Evolutionary conservation across 441 rosid species (phyloP), one percentile per base, ranked within the genome.

Genomic region (Raphanus hybrid): DNA sequence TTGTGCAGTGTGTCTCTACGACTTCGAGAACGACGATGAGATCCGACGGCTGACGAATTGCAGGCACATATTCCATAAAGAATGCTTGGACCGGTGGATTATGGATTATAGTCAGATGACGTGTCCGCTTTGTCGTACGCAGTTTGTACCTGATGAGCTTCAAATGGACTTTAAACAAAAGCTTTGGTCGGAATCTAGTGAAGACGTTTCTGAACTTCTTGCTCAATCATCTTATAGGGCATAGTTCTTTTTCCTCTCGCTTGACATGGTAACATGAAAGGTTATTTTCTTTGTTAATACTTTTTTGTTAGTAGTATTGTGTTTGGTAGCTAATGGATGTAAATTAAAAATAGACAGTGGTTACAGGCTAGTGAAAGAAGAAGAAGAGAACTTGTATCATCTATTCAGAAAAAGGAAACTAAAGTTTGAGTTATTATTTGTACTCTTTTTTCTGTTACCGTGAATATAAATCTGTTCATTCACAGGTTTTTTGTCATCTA

Each of bases 61-160:
- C 80, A 80, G 87, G 1, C 99, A 95, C 77, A 82, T 95, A 2
- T 95, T 92, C 70, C 99, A 95, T 82, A 84, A 80, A 70, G 39
- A 82, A 66, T 95, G 99, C 64, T 80, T 95, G 74, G 99, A 95
- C 88, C 90, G 92, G 73, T 95, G 99, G 99, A 87, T 95, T 83
- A 80, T 80, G 83, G 93, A 85, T 6, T 92, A 92, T 74, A 93
- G 90, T 71, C 97, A 87, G 87, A 87, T 82, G 79, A 92, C 97
- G 41, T 95, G 99, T 79, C 99, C 98, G 2, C 90, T 92, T 8
- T 95, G 98, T 75, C 83, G 99, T 64, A 87, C 90, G 23, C 84
- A 87, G 69, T 84, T 91, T 6, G 79, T 95, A 45, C 91, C 99
- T 1, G 92, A 90, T 52, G 92, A 90, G 75, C 81, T 88, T 87